Evolutionary conservation across 2,329 filamentous ascomycete genomes (phyloP), one percentile per base, ranked within the genome.

Genomic region (Sporothrix mexicana): DNA sequence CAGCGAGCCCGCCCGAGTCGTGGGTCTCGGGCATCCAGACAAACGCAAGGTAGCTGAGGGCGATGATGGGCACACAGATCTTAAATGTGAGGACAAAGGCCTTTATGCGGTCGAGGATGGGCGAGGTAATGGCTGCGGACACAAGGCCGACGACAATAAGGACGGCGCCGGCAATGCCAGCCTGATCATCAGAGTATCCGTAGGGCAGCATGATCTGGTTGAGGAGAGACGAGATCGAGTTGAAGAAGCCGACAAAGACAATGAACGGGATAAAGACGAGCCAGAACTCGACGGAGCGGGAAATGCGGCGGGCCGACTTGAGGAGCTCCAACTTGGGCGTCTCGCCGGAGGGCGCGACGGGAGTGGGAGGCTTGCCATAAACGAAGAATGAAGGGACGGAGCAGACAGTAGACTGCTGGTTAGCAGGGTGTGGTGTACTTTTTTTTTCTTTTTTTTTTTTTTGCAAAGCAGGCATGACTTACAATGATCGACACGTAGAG

Each of bases 161-260:
- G 9, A 98, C 82, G 0, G 93, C 96, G 75, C 96, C 96, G 12
- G 91, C 94, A 78, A 98, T 95, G 47, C 96, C 96, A 25, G 95
- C 93, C 72, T 97, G 87, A 76, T 92, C 91, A 80, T 97, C 92
- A 73, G 84, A 88, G 86, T 94, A 97, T 78, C 90, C 92, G 82
- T 98, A 95, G 0, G 96, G 96, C 53, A 88, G 85, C 75, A 98
- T 88, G 79, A 98, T 93, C 80, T 98, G 95, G 83, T 95, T 97
- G 10, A 98, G 86, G 0, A 98, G 88, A 1, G 92, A 92, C 68
- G 94, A 97, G 76, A 95, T 85, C 76, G 92, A 92, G 86, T 98
- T 98, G 90, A 99, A 99, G 84, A 96, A 91, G 77, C 92, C 94
- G 74, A 97, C 93, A 81, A 94, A 97, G 77, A 95, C 82, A 76